Base-by-base conservation (phyloP, 345 rosid species). In the Brassica carinata region DNA sequence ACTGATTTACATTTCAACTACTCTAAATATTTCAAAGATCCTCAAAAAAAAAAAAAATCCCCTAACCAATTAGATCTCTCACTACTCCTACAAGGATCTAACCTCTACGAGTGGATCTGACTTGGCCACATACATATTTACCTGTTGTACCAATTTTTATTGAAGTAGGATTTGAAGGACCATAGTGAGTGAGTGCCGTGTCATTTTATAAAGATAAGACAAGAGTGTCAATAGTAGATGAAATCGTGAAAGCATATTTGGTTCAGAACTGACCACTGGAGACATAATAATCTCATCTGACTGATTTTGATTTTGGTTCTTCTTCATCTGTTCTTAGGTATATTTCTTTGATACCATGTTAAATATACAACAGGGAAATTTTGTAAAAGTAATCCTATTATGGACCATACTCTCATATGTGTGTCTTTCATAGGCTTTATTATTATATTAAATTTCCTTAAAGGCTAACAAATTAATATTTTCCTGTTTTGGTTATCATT, bases 241-340 rank as follows among this genome's bases (percentile, higher is more conserved):
- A 48, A 51, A 78, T 65, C 59, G 65, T 55, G 58, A 27, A 53
- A 64, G 66, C 19, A 71, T 71, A 51, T 38, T 29, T 72, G 72
- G 34, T 72, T 64, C 67, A 55, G 33, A 65, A 36, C 38, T 58
- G 61, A 78, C 58, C 58, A 64, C 67, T 64, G 69, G 67, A 64
- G 27, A 79, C 30, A 73, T 67, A 40, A 72, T 79, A 40, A 5
- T 67, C 48, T 40, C 51, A 18, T 72, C 67, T 57, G 77, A 79
- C 30, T 78, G 80, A 70, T 78, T 55, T 72, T 65, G 51, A 48
- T 78, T 63, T 36, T 38, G 61, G 3, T 11, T 43, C 26, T 1
- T 15, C 7, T 72, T 79, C 67, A 7, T 72, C 10, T 72, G 51
- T 57, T 72, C 23, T 78, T 26, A 53, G 30, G 63, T 71, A 65